phyloP scores from a whole-genome alignment of 805 yeast genomes.

The Nakazawaea populi region DNA sequence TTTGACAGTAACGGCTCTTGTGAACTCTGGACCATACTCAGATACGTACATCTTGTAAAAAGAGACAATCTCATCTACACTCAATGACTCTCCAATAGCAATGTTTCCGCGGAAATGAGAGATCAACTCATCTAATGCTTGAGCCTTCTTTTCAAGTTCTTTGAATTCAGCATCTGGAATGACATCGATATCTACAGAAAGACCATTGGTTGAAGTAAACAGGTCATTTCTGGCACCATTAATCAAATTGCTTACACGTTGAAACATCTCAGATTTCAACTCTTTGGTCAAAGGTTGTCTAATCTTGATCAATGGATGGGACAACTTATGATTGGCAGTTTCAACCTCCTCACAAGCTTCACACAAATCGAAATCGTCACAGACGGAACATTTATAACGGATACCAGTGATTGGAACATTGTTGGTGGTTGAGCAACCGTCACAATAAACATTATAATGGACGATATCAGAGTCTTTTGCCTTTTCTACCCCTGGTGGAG shows the following conservation, averaged over 20 bases:
- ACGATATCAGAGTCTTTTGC: not conserved
- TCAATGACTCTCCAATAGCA: not conserved
- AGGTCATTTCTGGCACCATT: too few relatives aligned
- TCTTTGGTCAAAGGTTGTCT: conserved; percentile 7
- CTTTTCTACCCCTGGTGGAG: not conserved
- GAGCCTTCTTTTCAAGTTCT: conserved; percentile 2
- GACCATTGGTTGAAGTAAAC: not conserved
- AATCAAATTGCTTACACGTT: not conserved
- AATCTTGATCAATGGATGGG: conserved; percentile 23
- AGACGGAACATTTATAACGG: conserved; percentile 46
- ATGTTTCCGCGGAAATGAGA: conserved; percentile 1
- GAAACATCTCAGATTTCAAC: not conserved
- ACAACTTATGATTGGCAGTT: conserved; percentile 15
- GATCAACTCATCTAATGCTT: not conserved
- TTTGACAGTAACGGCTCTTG: not conserved
- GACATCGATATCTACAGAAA: not conserved
- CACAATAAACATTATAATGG: conserved; percentile 22
- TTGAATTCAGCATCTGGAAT: not conserved
- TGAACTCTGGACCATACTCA: not conserved
- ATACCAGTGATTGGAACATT: conserved; percentile 33
- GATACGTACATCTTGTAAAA: not conserved
- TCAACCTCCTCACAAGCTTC: conserved; percentile 29
- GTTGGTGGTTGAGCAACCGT: conserved; percentile 20
- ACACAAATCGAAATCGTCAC: conserved; percentile 50
- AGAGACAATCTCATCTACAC: not conserved